Base-by-base conservation (phyloP, 2,329 filamentous ascomycete genomes). In the Cordyceps pruinosa region DNA sequence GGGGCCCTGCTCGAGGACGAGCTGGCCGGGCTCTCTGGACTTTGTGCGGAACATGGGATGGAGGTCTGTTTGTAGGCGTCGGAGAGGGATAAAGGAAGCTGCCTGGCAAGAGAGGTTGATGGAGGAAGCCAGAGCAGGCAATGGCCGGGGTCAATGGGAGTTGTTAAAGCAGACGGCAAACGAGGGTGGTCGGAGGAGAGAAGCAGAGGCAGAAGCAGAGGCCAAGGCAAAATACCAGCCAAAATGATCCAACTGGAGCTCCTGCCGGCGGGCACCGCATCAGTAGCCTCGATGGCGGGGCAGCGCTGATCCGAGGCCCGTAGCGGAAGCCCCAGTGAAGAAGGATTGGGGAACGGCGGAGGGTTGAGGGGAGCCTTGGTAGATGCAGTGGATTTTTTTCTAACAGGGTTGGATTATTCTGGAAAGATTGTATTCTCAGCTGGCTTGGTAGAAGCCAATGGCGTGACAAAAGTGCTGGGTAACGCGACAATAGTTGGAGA, bases 21-120 rank as follows among this genome's bases (percentile, higher is more conserved):
- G 58, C 15, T 64, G 59, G 32, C 62, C 62, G 12, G 60, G 57
- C n/a, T 62, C 59, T 34, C 52, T 60, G 5, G 62, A 63, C 10
- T 57, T 59, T 37, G 57, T 58, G 44, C 62, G 62, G 47, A 51
- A 39, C 55, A 57, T 57, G 41, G 8, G 10, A 17, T 12, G 42
- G 13, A 12, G 8, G 7, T 12, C 23, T n/a, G 28, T 37, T n/a
- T n/a, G n/a, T n/a, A n/a, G n/a, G n/a, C n/a, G n/a, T n/a, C n/a
- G 39, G 21, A 26, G 21, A 26, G 19, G 17, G 1, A 39, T n/a
- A n/a, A 25, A 10, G 5, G 21, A 6, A 26, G 21, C n/a, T 42
- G 37, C 2, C 7, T 32, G 13, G 5, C 32, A 35, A 13, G 3
- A 32, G 28, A 23, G 9, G 47, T 17, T 28, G 21, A 5, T 21